Conservation (phyloP, 1,284 basidiomycete genomes). For the Trametes sp. region DNA sequence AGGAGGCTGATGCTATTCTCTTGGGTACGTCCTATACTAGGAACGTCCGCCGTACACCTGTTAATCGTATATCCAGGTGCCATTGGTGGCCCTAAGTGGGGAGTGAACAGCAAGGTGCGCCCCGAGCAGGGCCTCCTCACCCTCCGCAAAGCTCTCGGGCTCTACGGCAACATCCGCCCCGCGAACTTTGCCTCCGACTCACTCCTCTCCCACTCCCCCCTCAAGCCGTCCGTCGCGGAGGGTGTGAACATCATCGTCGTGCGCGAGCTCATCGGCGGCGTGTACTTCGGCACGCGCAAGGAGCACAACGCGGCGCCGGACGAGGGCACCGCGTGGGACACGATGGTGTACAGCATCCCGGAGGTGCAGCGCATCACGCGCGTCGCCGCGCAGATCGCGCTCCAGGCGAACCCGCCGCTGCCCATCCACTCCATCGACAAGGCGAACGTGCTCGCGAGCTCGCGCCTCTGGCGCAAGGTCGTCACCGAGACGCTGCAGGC, state of each 20-base stretch:
- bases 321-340: conserved; percentile 83
- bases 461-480: conserved; percentile 93
- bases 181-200: conserved; percentile 94
- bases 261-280: conserved; percentile 92
- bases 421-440: conserved; percentile 97
- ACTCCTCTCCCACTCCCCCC: conserved; percentile 90
- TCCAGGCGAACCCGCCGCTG: conserved; percentile 85
- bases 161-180: conserved; percentile 98
- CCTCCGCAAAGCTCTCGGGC: conserved; percentile 93
- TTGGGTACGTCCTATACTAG: conserved; percentile 67
- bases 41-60: conserved; percentile 10
- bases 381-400: conserved; percentile 93
- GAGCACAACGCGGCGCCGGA: conserved; percentile 77
- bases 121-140: conserved; percentile 94
- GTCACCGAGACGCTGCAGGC: conserved; percentile 84
- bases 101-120: conserved; percentile 87
- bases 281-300: conserved; percentile 94
- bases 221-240: conserved; percentile 86
- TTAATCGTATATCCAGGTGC: conserved; percentile 64
- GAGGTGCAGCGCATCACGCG: conserved; percentile 97
- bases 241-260: conserved; percentile 95
- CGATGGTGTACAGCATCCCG: conserved; percentile 89
- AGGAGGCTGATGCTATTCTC: conserved; percentile 90
- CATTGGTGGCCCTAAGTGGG: conserved; percentile 99
- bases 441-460: conserved; percentile 97